Percentiles rank a stretch among this genome's conserved stretches.
Evolutionary conservation across 768 basidiomycete genomes (phyloP).

Genomic region (Multifurca ochricompacta): DNA sequence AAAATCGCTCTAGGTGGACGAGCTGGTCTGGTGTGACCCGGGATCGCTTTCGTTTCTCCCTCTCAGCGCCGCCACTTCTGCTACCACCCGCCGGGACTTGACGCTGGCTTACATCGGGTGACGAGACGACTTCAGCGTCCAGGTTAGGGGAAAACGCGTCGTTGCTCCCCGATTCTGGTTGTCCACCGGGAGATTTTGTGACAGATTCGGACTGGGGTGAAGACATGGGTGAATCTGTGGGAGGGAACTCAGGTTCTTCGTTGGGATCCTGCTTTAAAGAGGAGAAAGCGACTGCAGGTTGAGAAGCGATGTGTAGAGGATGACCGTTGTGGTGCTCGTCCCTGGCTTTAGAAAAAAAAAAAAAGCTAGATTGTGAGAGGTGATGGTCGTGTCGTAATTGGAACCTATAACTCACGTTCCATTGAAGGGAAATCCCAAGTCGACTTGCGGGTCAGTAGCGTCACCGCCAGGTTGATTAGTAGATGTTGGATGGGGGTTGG

Average conservation of each 20-base stretch:
- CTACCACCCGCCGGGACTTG: constrained; percentile 15
- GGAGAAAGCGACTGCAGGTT: constrained; percentile 1
- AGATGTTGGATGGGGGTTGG: not conserved
- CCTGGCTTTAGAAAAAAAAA: constrained; percentile 8
- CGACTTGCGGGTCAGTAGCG: constrained; percentile 14
- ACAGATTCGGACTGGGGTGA: constrained; percentile 14
- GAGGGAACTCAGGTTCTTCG: constrained; percentile 4
- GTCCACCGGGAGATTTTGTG: constrained; percentile 15
- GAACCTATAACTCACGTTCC: constrained; percentile 15
- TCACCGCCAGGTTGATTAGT: constrained; percentile 20
- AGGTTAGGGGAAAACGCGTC: constrained; percentile 11
- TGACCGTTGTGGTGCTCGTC: constrained; percentile 11
- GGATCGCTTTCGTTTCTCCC: constrained; percentile 64
- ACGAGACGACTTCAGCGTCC: constrained; percentile 7
- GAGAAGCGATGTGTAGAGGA: not conserved
- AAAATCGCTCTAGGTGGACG: constrained; percentile 64
- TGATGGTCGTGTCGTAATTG: not conserved
- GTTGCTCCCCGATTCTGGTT: constrained; percentile 7
- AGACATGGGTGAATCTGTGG: constrained; percentile 14
- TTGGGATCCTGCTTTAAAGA: not conserved
- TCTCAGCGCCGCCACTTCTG: constrained; percentile 23
- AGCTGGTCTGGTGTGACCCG: constrained; percentile 78
- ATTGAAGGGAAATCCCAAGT: constrained; percentile 22
- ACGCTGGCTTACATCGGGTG: constrained; percentile 11
- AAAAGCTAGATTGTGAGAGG: not conserved